phyloP scores from a whole-genome alignment of 139 green algal genomes.

The Tetradesmus lagerheimii region DNA sequence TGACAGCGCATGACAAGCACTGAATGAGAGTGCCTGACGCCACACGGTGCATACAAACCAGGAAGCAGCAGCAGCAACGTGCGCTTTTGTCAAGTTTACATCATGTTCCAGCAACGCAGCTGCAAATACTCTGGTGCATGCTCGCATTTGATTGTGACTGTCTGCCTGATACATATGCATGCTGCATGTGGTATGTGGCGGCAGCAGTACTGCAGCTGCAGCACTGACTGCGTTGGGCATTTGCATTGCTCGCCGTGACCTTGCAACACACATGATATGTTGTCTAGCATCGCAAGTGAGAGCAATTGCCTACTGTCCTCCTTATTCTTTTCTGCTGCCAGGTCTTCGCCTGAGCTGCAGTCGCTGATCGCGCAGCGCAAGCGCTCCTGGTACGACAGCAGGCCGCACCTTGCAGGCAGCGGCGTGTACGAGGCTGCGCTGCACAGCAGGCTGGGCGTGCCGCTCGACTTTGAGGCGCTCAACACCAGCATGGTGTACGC shows the following conservation, averaged over 20 bases:
- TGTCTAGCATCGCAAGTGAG: too few relatives aligned
- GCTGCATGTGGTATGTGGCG: too few relatives aligned
- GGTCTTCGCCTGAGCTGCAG: conserved; percentile 37
- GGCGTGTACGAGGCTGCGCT: conserved; percentile 20
- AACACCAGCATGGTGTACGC: conserved; percentile 57
- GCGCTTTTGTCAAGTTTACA: too few relatives aligned
- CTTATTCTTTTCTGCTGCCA: neutral
- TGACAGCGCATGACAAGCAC: neutral
- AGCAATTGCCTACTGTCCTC: neutral
- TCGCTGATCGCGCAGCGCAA: conserved; percentile 29
- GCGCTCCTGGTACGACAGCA: conserved; percentile 9
- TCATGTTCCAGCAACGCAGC: too few relatives aligned
- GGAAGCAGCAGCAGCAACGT: neutral
- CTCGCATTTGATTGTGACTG: neutral
- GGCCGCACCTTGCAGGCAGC: conserved; percentile 25
- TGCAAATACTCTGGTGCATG: too few relatives aligned
- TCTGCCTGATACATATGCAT: too few relatives aligned
- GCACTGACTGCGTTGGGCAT: neutral
- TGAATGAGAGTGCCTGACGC: neutral
- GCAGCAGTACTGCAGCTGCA: too few relatives aligned
- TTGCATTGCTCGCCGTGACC: too few relatives aligned
- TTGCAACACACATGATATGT: too few relatives aligned
- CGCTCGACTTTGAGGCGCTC: conserved; percentile 65
- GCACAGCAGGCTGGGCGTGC: conserved; percentile 45
- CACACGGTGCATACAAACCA: neutral